A percentile compares a stretch with the other conserved stretches of the same genome.
Conservation (phyloP, 495 filamentous ascomycete species). For the Penicillium steckii region DNA sequence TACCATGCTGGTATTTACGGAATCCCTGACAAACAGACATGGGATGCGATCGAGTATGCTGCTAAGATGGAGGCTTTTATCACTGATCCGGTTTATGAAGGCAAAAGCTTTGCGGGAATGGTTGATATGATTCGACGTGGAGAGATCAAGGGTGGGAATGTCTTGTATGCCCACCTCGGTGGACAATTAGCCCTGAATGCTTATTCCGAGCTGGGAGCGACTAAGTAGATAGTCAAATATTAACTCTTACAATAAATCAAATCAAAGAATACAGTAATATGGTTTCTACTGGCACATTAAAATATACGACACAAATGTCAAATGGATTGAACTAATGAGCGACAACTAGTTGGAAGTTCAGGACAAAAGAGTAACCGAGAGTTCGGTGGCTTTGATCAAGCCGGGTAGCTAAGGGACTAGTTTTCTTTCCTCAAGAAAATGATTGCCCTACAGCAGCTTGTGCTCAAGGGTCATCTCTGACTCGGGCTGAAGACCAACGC, state of each 20-base stretch:
- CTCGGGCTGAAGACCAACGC: slow-evolving; percentile 95
- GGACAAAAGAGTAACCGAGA: neutral
- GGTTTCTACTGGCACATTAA: neutral
- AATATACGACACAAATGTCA: neutral
- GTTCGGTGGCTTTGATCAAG: neutral
- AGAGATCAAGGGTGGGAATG: slow-evolving; percentile 55
- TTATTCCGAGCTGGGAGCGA: slow-evolving; percentile 40
- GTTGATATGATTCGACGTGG: slow-evolving; percentile 59
- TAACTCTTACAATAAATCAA: too few relatives aligned
- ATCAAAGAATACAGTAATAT: too few relatives aligned
- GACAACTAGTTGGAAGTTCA: neutral
- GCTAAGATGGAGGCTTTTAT: slow-evolving; percentile 63
- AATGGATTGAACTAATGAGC: neutral
- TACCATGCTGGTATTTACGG: slow-evolving; percentile 64
- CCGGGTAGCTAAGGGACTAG: neutral
- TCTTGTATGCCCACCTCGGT: slow-evolving; percentile 64
- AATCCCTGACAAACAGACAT: slow-evolving; percentile 53
- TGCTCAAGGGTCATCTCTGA: slow-evolving; percentile 99
- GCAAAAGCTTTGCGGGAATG: slow-evolving; percentile 66
- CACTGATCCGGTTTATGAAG: slow-evolving; percentile 67
- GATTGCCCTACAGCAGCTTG: slow-evolving; percentile 72
- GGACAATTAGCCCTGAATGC: slow-evolving; percentile 63
- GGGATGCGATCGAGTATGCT: slow-evolving; percentile 60
- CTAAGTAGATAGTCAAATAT: slow-evolving; percentile 6
- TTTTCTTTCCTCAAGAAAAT: neutral